Evolutionary conservation across 164 flowering plant species (phyloP).

Genomic region (Piper betle): DNA sequence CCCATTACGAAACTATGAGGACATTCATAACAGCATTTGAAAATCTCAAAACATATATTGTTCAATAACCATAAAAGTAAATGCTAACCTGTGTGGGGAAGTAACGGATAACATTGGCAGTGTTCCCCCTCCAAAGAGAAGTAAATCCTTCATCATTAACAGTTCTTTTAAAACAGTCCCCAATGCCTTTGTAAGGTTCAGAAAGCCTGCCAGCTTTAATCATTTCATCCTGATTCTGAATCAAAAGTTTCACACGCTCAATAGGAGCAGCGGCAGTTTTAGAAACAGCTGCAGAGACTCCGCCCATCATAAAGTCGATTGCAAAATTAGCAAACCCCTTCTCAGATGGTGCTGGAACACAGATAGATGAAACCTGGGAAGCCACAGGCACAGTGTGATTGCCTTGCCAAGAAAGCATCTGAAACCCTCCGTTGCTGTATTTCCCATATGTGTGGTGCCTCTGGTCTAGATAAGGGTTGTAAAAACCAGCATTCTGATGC

Average conservation of each 20-base stretch:
- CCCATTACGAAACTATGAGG: too few relatives aligned
- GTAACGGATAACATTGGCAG: slow-evolving; percentile 81
- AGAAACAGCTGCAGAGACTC: slow-evolving; percentile 87
- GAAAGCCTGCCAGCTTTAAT: slow-evolving; percentile 65
- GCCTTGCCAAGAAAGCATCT: slow-evolving; percentile 18
- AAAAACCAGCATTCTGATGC: slow-evolving; percentile 20
- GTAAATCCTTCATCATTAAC: slow-evolving; percentile 50
- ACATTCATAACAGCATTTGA: too few relatives aligned
- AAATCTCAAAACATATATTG: too few relatives aligned
- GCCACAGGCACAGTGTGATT: slow-evolving; percentile 19
- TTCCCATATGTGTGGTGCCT: slow-evolving; percentile 26
- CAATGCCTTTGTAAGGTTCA: slow-evolving; percentile 80
- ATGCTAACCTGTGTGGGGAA: slow-evolving; percentile 77
- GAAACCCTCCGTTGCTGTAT: slow-evolving; percentile 43
- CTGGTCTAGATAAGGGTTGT: slow-evolving; percentile 23
- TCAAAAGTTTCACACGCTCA: slow-evolving; percentile 83
- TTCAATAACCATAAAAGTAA: background rate
- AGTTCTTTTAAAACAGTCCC: slow-evolving; percentile 67
- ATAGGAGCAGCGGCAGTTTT: slow-evolving; percentile 87
- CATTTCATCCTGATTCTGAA: slow-evolving; percentile 88
- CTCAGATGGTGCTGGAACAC: slow-evolving; percentile 61
- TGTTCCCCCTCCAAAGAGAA: slow-evolving; percentile 81
- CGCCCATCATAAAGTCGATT: slow-evolving; percentile 75
- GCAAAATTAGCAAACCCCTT: slow-evolving; percentile 49
- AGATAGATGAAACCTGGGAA: slow-evolving; percentile 32